Evolutionary conservation across 345 rosid genomes (phyloP).

Genomic region (Bruguiera gymnorhiza): DNA sequence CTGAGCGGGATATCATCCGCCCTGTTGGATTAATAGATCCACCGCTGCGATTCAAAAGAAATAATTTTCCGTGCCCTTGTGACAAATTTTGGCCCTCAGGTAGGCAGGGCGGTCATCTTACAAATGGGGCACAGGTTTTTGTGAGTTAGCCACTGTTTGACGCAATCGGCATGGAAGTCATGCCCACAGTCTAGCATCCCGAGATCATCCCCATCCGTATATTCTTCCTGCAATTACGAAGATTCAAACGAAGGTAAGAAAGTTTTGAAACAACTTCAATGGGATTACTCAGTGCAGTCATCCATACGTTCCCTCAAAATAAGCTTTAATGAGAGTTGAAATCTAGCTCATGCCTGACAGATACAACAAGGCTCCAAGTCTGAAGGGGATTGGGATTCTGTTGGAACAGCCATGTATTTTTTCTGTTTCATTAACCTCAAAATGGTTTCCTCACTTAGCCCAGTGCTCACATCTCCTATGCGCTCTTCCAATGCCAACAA

Average conservation of each 20-base stretch:
- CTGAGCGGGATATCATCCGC: constrained; percentile 4
- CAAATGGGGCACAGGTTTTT: constrained; percentile 29
- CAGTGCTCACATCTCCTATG: constrained; percentile 30
- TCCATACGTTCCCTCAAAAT: background rate
- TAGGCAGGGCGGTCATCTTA: constrained; percentile 35
- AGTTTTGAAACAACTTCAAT: background rate
- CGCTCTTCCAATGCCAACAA: constrained; percentile 30
- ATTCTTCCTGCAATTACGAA: constrained; percentile 22
- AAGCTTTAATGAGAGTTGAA: too few relatives aligned
- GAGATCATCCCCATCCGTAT: constrained; percentile 14
- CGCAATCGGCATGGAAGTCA: constrained; percentile 22
- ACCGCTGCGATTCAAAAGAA: constrained; percentile 10
- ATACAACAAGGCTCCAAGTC: constrained; percentile 25
- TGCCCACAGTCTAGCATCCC: constrained; percentile 27
- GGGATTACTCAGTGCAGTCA: background rate
- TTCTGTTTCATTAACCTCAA: constrained; percentile 18
- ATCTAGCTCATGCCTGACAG: constrained; percentile 17
- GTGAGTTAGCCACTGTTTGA: constrained; percentile 24
- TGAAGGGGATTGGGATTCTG: constrained; percentile 4
- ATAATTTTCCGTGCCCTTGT: background rate
- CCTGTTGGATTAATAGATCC: constrained; percentile 18
- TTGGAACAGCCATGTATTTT: background rate
- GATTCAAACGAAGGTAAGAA: constrained; percentile 7
- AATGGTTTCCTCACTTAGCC: constrained; percentile 20
- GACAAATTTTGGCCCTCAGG: constrained; percentile 18